Evolutionary conservation across 768 basidiomycete species (phyloP).

Genomic region (Podaxis pistillaris): DNA sequence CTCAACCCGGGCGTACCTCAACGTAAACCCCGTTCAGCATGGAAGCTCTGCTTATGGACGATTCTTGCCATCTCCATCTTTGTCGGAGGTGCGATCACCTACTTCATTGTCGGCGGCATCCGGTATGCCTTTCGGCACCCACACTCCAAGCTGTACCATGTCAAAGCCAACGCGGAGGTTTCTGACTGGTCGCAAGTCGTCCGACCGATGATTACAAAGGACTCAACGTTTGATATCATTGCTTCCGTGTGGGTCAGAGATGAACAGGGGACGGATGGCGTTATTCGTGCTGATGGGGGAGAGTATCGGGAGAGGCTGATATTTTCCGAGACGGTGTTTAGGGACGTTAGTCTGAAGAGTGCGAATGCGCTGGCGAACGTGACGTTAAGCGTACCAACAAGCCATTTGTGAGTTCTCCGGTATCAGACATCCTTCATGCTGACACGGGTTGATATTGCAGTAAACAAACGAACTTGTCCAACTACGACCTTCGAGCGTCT

Average conservation of each 20-base stretch:
- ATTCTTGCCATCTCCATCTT: neutral
- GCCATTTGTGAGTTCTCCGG: constrained; percentile 26
- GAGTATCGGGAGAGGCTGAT: constrained; percentile 17
- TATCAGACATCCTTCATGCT: neutral
- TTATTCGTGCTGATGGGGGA: neutral
- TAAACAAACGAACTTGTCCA: constrained; percentile 22
- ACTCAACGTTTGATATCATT: constrained; percentile 19
- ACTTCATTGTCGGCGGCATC: neutral
- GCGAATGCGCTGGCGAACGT: constrained; percentile 23
- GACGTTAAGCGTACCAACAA: constrained; percentile 28
- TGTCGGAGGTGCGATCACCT: neutral
- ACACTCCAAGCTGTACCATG: neutral
- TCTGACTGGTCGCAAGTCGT: constrained; percentile 15
- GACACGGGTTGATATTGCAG: constrained; percentile 12
- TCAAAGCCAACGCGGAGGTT: neutral
- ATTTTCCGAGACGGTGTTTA: constrained; percentile 30
- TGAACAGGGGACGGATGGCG: neutral
- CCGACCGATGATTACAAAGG: constrained; percentile 16
- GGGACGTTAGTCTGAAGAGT: constrained; percentile 25
- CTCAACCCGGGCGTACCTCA: constrained; percentile 11
- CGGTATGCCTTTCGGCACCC: neutral
- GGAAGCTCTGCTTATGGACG: constrained; percentile 7
- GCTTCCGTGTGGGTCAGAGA: constrained; percentile 20
- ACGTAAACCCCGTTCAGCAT: constrained; percentile 10
- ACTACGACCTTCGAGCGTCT: constrained; percentile 35